These are phyloP conservation scores for Pseudoturritis turrita DNA, from an alignment of 345 rosid species.

Conservation along the genomic window DNA sequence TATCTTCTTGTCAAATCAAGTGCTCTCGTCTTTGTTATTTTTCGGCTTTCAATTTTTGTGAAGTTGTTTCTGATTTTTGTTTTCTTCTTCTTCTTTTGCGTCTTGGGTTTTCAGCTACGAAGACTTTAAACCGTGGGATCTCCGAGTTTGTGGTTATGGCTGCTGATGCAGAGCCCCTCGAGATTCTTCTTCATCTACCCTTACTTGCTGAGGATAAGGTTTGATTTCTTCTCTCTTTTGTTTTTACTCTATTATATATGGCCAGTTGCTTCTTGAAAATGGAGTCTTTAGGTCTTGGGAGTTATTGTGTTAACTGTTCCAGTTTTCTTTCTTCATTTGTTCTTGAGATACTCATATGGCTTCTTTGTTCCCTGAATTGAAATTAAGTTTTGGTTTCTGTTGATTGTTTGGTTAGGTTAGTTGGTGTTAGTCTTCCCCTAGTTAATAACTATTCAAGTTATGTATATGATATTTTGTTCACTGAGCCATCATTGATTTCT, in stretches of 20 bases:
- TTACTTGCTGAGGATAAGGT: constrained; percentile 90
- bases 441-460: background rate
- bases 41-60: background rate
- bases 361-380: background rate
- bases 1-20: background rate
- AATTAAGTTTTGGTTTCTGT: background rate
- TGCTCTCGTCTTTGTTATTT: background rate
- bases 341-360: background rate
- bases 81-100: background rate
- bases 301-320: too few species aligned
- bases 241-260: background rate
- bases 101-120: constrained; percentile 57
- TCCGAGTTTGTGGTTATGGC: constrained; percentile 92
- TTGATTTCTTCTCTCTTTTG: background rate
- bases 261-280: background rate
- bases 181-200: constrained; percentile 76
- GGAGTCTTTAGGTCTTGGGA: background rate
- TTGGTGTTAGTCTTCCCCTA: background rate
- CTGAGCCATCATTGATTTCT: too few species aligned
- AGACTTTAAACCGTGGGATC: constrained; percentile 91
- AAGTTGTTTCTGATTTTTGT: background rate
- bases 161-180: constrained; percentile 79
- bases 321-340: background rate
- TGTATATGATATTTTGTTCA: background rate
- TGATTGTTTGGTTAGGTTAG: background rate